Percentiles rank a stretch among this genome's conserved stretches.
Evolutionary conservation across 2,329 filamentous ascomycete species (phyloP).

Genomic region (Fusarium sp.): DNA sequence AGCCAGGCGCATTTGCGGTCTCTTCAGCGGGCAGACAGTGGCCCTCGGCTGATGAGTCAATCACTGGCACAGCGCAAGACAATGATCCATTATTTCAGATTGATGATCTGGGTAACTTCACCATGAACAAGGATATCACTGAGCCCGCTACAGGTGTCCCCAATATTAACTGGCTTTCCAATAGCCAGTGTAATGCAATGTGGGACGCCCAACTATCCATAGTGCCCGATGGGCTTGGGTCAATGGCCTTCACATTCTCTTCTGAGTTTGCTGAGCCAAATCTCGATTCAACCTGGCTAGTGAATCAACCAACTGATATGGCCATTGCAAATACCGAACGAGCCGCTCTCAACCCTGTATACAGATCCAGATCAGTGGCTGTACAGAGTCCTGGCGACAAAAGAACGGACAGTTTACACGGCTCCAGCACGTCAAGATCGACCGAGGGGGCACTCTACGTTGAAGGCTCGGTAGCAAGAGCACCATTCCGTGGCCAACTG

Average conservation of each 20-base stretch:
- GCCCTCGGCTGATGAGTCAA: not conserved
- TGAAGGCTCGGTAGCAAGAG: conserved; percentile 24
- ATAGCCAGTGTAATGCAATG: conserved; percentile 16
- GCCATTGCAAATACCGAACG: not conserved
- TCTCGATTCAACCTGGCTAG: not conserved
- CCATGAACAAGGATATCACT: not conserved
- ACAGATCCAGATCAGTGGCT: not conserved
- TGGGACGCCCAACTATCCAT: conserved; percentile 15
- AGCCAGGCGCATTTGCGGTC: not conserved
- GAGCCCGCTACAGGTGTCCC: not conserved
- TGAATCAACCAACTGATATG: not conserved
- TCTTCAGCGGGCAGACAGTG: not conserved
- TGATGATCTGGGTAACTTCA: conserved; percentile 6
- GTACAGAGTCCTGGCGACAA: not conserved
- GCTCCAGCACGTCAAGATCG: conserved; percentile 11
- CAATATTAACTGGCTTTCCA: conserved; percentile 20
- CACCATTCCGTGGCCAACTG: conserved; percentile 25
- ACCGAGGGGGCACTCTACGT: conserved; percentile 23
- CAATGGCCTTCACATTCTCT: conserved; percentile 10
- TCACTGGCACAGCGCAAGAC: not conserved
- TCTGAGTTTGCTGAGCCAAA: conserved; percentile 1
- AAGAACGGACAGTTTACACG: conserved; percentile 3
- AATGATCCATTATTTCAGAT: conserved; percentile 13
- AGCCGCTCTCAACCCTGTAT: not conserved
- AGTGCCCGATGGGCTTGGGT: conserved; percentile 15